phyloP scores from a whole-genome alignment of 257 asterid genomes.

The Solanum ossicruentum region DNA sequence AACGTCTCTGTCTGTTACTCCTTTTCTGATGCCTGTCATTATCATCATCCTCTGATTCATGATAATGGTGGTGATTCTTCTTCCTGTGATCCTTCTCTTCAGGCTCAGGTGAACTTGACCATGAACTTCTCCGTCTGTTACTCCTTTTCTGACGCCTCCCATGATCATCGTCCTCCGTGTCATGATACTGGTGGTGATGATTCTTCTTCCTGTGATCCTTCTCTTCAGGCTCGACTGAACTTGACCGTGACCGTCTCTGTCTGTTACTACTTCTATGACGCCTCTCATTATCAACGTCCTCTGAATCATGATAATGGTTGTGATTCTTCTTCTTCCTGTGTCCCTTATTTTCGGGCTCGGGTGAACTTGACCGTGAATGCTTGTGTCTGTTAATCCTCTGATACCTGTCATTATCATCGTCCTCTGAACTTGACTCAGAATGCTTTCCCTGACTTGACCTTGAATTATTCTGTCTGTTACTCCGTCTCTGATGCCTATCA shows the following conservation, averaged over 20 bases:
- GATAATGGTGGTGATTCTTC: background rate
- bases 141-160: background rate
- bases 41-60: background rate
- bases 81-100: background rate
- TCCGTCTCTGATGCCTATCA: slow-evolving; percentile 30
- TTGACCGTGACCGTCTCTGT: background rate
- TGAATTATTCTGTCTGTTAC: slow-evolving; percentile 19
- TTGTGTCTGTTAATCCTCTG: background rate
- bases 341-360: slow-evolving; percentile 8
- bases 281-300: background rate
- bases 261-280: background rate
- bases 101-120: background rate
- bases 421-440: background rate
- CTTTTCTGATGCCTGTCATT: background rate
- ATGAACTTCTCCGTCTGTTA: background rate
- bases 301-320: background rate
- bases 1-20: background rate
- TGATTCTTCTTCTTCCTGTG: background rate
- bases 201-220: background rate
- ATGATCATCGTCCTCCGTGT: background rate
- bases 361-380: slow-evolving; percentile 3
- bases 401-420: background rate
- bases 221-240: slow-evolving; percentile 2
- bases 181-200: background rate
- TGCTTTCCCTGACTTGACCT: background rate